Base-by-base conservation (phyloP, 139 green algal genomes). In the Diplosphaera chodatii region DNA sequence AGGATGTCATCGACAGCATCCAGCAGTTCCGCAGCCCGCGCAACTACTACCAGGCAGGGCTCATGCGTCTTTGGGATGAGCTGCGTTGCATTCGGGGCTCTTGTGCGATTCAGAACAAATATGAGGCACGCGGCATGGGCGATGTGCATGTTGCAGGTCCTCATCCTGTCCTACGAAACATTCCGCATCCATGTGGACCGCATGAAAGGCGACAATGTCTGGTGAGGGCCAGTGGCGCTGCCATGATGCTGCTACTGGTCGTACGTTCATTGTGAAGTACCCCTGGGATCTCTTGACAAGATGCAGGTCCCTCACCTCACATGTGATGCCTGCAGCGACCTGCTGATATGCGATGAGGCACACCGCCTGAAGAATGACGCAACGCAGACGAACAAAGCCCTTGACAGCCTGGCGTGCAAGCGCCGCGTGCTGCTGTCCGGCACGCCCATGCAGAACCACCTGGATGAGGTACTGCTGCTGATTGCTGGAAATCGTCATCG, bases 301-400 rank as follows among this genome's bases (percentile, higher is more conserved):
- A n/a, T n/a, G n/a, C n/a, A n/a, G n/a, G n/a, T n/a, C n/a, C n/a
- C n/a, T n/a, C n/a, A n/a, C n/a, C n/a, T n/a, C n/a, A n/a, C n/a
- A n/a, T n/a, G n/a, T n/a, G n/a, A n/a, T n/a, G n/a, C 48, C 48
- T 59, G 48, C 48, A 59, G 48, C 77, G 93, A 99, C 79, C 86
- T 99, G 66, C 85, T 99, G 6, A 96, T 99, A 71, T 98, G 93
- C 68, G 96, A 99, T 75, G 96, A 99, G 84, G 86, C 84, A 27
- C 95, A 99, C 80, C 84, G 95, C 1, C 87, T 99, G 27, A 98
- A 99, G 84, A 99, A 99, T 73, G 91, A 96, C 33, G 69, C 75
- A 31, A 93, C 87, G 21, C 77, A 86, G 31, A 94, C 88, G 31
- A 94, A 89, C 74, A 85, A 90, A 81, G 91, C 92, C 0, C 85